phyloP scores from a whole-genome alignment of 2,329 filamentous ascomycete genomes.

The Xylaria sp. region DNA sequence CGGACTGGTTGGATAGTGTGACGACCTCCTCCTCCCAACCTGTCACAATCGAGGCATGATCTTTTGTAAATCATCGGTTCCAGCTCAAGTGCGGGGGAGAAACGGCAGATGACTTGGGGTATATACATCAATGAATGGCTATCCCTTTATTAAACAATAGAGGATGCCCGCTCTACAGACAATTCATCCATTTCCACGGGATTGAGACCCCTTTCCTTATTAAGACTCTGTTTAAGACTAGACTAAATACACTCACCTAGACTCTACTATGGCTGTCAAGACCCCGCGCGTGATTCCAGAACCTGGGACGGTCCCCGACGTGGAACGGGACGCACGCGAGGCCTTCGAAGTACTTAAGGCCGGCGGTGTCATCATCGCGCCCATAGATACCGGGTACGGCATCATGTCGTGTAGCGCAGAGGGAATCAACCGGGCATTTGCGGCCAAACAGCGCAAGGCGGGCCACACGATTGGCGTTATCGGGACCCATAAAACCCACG shows the following conservation, averaged over 20 bases:
- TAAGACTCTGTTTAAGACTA: not conserved
- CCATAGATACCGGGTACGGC: slow-evolving; percentile 26
- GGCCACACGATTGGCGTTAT: slow-evolving; percentile 30
- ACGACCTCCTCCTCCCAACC: not conserved
- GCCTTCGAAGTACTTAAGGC: slow-evolving; percentile 30
- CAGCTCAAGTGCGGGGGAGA: not conserved
- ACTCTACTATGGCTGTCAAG: not conserved
- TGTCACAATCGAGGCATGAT: not conserved
- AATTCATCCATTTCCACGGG: not conserved
- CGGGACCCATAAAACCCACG: slow-evolving; percentile 12
- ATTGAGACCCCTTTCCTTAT: not conserved
- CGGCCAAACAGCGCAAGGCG: slow-evolving; percentile 25
- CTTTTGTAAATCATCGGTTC: not conserved
- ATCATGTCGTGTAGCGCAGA: slow-evolving; percentile 24
- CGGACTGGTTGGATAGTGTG: not conserved
- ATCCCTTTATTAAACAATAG: not conserved
- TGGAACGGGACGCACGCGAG: slow-evolving; percentile 24
- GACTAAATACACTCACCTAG: not conserved
- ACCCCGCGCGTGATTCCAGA: slow-evolving; percentile 22
- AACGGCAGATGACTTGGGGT: not conserved
- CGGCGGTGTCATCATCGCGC: slow-evolving; percentile 27
- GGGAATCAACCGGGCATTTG: slow-evolving; percentile 30
- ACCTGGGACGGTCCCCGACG: slow-evolving; percentile 14
- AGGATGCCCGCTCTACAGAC: not conserved
- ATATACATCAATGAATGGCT: not conserved